These are phyloP conservation scores for Spathaspora sp. DNA, from an alignment of 1,139 yeast species.

Conservation along the genomic window DNA sequence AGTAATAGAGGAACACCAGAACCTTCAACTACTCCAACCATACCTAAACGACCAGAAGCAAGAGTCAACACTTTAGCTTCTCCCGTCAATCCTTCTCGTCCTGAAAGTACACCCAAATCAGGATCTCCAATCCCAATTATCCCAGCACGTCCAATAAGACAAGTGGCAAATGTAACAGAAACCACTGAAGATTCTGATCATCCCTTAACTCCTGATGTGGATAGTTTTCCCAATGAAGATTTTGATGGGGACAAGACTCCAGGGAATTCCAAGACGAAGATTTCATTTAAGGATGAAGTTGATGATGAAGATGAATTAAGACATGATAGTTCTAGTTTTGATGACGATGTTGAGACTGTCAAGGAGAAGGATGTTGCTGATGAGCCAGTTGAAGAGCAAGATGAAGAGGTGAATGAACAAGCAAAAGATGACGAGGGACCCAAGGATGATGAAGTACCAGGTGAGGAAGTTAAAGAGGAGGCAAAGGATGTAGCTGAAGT, in stretches of 20 bases:
- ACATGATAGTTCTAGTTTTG: conserved; percentile 24
- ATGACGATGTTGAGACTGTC: conserved; percentile 38
- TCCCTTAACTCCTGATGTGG: not conserved
- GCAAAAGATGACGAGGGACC: not conserved
- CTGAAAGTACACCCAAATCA: conserved; percentile 3
- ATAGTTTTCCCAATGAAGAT: not conserved
- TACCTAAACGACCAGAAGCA: conserved; percentile 14
- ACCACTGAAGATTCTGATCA: not conserved
- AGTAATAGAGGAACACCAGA: not conserved
- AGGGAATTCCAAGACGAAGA: conserved; percentile 32
- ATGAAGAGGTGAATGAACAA: not conserved
- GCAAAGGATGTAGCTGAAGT: conserved; percentile 1
- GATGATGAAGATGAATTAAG: conserved; percentile 20
- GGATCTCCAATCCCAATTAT: not conserved
- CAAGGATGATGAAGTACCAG: not conserved
- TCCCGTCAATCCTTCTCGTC: conserved; percentile 16
- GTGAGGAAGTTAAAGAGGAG: not conserved
- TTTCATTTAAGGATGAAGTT: conserved; percentile 31
- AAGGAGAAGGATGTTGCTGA: conserved; percentile 3
- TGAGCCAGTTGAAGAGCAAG: too few species aligned
- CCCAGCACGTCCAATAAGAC: not conserved
- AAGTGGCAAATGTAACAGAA: not conserved
- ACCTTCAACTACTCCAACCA: conserved; percentile 8
- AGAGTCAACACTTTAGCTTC: conserved; percentile 2
- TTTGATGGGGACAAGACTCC: conserved; percentile 37